Base-by-base conservation (phyloP, 441 rosid species). In the Adansonia madagascariensis region DNA sequence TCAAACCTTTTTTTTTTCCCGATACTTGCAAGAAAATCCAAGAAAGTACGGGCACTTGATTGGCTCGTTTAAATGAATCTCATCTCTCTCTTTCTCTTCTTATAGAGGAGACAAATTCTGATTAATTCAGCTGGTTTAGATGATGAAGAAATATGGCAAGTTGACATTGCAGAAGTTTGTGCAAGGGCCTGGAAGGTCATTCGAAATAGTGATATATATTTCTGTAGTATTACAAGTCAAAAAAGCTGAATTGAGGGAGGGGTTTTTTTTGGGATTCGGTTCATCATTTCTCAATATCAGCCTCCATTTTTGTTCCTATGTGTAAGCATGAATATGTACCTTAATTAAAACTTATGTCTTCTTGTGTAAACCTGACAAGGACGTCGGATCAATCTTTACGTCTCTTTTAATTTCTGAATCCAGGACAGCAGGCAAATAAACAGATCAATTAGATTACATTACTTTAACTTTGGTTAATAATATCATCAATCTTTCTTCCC, bases 271-370 rank as follows among this genome's bases (percentile, higher is more conserved):
- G 75, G 79, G 84, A 76, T 76, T 69, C 76, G 70, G 73, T 75
- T 53, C 77, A 53, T 46, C 71, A 52, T 52, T 22, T 12, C 12
- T 20, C 27, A 7, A 27, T 64, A 31, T 22, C 47, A 17, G 77
- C 73, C 69, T 77, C 44, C 76, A 70, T 6, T 15, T 81, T 83
- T 83, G 84, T 85, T 79, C 57, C 75, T 60, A 71, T 49, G 76
- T 39, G 82, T 41, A 41, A 39, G 47, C 67, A 24, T 44, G 18
- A 46, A 15, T n/a, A 62, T 52, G 61, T 17, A 53, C 74, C 74
- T 9, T 71, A 35, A 31, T 52, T 71, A 52, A 31, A 15, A 71
- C 49, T 4, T n/a, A 9, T 50, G 60, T 70, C 57, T 50, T 53
- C 47, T 71, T 52, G 62, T n/a, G 62, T 52, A 31, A 70, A 27